Conservation (phyloP, 1,284 basidiomycete genomes). For the Inonotus hispidus region DNA sequence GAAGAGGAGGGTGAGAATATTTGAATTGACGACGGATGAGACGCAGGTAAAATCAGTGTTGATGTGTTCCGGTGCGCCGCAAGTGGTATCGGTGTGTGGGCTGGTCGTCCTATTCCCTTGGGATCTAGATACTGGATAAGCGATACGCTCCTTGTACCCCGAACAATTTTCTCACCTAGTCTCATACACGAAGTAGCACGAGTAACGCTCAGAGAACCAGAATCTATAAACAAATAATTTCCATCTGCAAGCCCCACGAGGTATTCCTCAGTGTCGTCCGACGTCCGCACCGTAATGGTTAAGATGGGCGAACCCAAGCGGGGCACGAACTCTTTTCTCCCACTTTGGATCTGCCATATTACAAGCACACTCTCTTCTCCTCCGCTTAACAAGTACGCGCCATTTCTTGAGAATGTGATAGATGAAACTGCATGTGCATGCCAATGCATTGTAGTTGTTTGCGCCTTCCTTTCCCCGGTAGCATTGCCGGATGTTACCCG, state of each 20-base stretch:
- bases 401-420: conserved; percentile 84
- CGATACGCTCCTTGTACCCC: not conserved
- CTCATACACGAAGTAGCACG: conserved; percentile 77
- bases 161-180: conserved; percentile 48
- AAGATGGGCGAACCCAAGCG: conserved; percentile 86
- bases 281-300: conserved; percentile 56
- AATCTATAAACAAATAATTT: conserved; percentile 73
- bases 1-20: conserved; percentile 77
- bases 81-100: conserved; percentile 42
- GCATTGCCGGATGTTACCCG: conserved; percentile 43
- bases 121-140: conserved; percentile 9
- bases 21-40: conserved; percentile 93
- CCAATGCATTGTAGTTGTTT: conserved; percentile 92
- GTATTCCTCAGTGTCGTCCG: conserved; percentile 66
- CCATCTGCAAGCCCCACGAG: conserved; percentile 82
- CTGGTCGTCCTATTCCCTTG: conserved; percentile 9
- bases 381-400: conserved; percentile 90
- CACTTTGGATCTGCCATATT: conserved; percentile 88
- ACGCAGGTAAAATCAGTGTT: conserved; percentile 85
- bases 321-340: conserved; percentile 87
- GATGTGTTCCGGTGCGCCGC: conserved; percentile 67
- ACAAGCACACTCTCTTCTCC: conserved; percentile 96
- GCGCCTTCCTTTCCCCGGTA: conserved; percentile 66
- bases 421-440: conserved; percentile 94
- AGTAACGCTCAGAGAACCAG: conserved; percentile 67